These are phyloP conservation scores for Cicer judaicum DNA, from an alignment of 306 rosid genomes.

Conservation along the genomic window DNA sequence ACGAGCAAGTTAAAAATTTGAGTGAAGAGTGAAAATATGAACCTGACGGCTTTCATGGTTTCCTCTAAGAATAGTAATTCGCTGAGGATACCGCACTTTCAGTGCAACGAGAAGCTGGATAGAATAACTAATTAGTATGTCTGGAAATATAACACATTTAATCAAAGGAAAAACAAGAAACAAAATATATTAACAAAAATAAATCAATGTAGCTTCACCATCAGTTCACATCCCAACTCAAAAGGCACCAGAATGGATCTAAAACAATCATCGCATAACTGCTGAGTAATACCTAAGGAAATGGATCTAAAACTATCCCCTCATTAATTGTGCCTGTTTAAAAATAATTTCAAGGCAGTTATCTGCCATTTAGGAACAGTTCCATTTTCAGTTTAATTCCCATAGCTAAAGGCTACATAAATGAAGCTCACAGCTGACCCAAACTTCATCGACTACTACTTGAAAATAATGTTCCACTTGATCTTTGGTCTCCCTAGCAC, in stretches of 20 bases:
- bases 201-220: conserved; percentile 37
- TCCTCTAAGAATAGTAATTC: conserved; percentile 98
- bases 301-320: conserved; percentile 20
- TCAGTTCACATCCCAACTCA: conserved; percentile 5
- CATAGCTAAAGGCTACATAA: conserved; percentile 22
- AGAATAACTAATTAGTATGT: conserved; percentile 46
- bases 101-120: conserved; percentile 92
- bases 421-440: conserved; percentile 21
- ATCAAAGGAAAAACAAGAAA: conserved; percentile 24
- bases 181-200: conserved; percentile 23
- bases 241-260: neutral
- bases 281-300: conserved; percentile 14
- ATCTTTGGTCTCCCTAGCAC: conserved; percentile 31
- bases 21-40: conserved; percentile 40
- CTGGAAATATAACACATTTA: conserved; percentile 10
- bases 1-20: conserved; percentile 23
- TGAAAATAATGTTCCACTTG: neutral
- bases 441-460: conserved; percentile 27
- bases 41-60: conserved; percentile 99
- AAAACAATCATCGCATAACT: neutral
- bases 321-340: neutral
- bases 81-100: conserved; percentile 93
- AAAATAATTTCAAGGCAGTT: neutral
- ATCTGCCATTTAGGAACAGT: neutral
- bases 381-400: neutral